Evolutionary conservation across 345 rosid species (phyloP).

Genomic region (Trapa bicornis): DNA sequence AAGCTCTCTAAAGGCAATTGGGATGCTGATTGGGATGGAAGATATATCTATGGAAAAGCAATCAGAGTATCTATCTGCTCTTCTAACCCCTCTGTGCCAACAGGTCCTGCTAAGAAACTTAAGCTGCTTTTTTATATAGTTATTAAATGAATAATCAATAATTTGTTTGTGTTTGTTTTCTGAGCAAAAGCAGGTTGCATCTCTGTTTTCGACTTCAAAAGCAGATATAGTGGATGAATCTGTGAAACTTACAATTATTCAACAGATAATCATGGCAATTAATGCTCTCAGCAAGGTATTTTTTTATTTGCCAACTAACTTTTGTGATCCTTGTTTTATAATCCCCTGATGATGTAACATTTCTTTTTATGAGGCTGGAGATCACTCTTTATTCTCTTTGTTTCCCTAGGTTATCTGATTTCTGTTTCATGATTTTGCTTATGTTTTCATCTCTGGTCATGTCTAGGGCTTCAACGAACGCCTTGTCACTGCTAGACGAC

Average conservation of each 20-base stretch:
- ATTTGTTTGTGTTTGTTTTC: conserved; percentile 7
- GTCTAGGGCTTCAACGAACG: conserved; percentile 88
- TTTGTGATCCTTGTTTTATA: background rate
- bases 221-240: conserved; percentile 35
- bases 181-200: conserved; percentile 46
- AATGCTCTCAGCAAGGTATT: conserved; percentile 95
- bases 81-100: conserved; percentile 77
- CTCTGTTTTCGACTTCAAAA: conserved; percentile 37
- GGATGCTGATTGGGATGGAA: conserved; percentile 82
- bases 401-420: background rate
- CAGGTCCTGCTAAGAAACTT: conserved; percentile 37
- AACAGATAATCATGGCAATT: conserved; percentile 71
- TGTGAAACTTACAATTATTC: conserved; percentile 41
- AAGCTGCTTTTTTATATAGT: background rate
- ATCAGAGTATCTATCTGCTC: conserved; percentile 73
- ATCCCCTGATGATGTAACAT: background rate
- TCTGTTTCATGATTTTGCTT: background rate
- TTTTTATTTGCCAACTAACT: background rate
- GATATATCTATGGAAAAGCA: conserved; percentile 77
- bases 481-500: conserved; percentile 78
- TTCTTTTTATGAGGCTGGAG: background rate
- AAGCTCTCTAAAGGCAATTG: conserved; percentile 55
- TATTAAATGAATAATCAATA: background rate
- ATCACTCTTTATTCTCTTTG: background rate
- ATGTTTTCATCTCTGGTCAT: background rate